Conservation (phyloP, 2,329 filamentous ascomycete species). For the Clonostachys chloroleuca region DNA sequence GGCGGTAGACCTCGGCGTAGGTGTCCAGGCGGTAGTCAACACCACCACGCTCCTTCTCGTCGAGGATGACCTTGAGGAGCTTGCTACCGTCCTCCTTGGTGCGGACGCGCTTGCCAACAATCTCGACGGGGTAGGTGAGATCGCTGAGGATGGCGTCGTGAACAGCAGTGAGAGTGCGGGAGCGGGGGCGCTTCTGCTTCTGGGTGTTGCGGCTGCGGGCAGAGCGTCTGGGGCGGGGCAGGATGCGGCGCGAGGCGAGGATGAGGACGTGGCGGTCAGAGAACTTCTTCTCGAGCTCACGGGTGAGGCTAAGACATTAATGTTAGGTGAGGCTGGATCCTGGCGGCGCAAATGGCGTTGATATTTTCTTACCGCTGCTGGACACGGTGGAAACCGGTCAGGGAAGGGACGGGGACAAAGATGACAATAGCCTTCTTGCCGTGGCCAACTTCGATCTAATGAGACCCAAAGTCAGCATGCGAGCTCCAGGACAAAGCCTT, state of each 20-base stretch:
- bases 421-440: conserved; percentile 99
- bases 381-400: conserved; percentile 97
- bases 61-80: conserved; percentile 96
- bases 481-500: conserved; percentile 68
- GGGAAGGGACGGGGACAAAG: conserved; percentile 99
- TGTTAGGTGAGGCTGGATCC: neutral
- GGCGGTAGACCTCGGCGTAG: conserved; percentile 99
- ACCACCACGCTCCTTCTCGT: conserved; percentile 99
- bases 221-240: conserved; percentile 97
- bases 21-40: conserved; percentile 99
- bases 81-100: conserved; percentile 99
- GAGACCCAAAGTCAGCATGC: conserved; percentile 69
- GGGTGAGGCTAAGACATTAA: conserved; percentile 73
- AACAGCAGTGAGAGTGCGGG: conserved; percentile 95
- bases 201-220: conserved; percentile 93
- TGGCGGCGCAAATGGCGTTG: neutral
- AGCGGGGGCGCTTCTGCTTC: conserved; percentile 98
- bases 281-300: conserved; percentile 99
- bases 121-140: conserved; percentile 99
- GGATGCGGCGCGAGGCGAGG: conserved; percentile 97
- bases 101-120: conserved; percentile 97
- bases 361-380: conserved; percentile 85
- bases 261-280: conserved; percentile 99
- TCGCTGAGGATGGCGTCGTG: conserved; percentile 98
- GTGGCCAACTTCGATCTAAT: conserved; percentile 98